Conservation (phyloP, 2,329 filamentous ascomycete species). For the Emmonsiellopsis sp. region DNA sequence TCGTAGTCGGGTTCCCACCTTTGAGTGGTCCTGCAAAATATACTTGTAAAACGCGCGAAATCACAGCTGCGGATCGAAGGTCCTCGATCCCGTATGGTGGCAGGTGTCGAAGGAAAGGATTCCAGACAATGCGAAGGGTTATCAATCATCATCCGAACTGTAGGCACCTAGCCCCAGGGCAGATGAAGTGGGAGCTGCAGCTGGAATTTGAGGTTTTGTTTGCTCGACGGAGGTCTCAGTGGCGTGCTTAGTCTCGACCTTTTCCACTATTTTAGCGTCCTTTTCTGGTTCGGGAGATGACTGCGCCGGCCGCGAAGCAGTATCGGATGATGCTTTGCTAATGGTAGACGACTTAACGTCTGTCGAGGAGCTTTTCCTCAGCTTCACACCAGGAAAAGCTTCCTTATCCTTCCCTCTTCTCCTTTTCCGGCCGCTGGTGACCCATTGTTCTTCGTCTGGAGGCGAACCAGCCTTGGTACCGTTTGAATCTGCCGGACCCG, state of each 20-base stretch:
- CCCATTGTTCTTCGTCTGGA: constrained; percentile 40
- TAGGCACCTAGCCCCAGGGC: constrained; percentile 30
- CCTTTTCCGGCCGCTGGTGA: constrained; percentile 41
- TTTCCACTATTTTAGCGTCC: neutral
- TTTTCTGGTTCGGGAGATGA: neutral
- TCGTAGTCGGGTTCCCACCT: too few relatives aligned
- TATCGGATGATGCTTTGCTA: neutral
- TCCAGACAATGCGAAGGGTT: constrained; percentile 2
- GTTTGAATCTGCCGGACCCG: constrained; percentile 11
- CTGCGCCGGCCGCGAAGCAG: neutral
- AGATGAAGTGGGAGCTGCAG: constrained; percentile 15
- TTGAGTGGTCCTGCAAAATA: too few relatives aligned
- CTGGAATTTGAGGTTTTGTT: constrained; percentile 5
- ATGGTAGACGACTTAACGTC: constrained; percentile 7
- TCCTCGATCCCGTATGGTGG: neutral
- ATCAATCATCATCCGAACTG: constrained; percentile 33
- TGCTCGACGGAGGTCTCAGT: constrained; percentile 1
- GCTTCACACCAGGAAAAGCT: constrained; percentile 31
- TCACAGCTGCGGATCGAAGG: neutral
- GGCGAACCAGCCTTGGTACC: constrained; percentile 15
- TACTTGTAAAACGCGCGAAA: too few relatives aligned
- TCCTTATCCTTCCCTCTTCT: constrained; percentile 42
- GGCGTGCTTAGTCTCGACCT: neutral
- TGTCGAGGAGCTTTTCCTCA: constrained; percentile 31
- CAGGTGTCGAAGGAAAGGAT: neutral